These are phyloP conservation scores for Hypoxylon sp. DNA, from an alignment of 2,329 filamentous ascomycete species.

Conservation along the genomic window DNA sequence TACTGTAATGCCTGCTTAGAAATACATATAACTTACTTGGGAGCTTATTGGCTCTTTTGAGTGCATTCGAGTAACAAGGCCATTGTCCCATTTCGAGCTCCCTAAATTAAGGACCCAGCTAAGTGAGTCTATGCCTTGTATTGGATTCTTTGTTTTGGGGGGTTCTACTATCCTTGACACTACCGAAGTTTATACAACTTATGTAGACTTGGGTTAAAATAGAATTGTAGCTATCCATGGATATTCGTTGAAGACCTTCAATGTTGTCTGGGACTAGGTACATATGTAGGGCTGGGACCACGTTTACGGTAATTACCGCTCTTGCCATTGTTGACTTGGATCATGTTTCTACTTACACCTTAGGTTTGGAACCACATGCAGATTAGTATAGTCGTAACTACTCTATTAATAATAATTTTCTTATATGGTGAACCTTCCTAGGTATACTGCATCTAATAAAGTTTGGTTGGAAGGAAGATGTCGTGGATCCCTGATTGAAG, in stretches of 20 bases:
- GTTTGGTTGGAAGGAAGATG: neutral
- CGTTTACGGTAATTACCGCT: neutral
- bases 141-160: too few relatives aligned
- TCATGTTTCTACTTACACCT: neutral
- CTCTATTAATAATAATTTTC: neutral
- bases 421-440: neutral
- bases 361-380: neutral
- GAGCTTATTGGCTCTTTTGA: too few relatives aligned
- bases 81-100: slow-evolving; percentile 15
- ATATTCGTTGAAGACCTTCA: neutral
- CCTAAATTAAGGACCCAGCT: too few relatives aligned
- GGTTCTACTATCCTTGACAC: slow-evolving; percentile 4
- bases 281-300: neutral
- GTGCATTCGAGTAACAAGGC: slow-evolving; percentile 16
- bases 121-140: too few relatives aligned
- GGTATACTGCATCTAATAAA: neutral
- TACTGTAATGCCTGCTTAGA: neutral
- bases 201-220: slow-evolving; percentile 11
- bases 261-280: neutral
- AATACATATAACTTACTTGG: neutral
- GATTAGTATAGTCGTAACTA: neutral
- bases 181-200: neutral
- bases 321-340: neutral
- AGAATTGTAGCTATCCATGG: too few relatives aligned
- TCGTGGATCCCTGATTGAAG: neutral